Percentiles rank a stretch among this genome's conserved stretches.
Conservation (phyloP, 2,329 filamentous ascomycete genomes). For the Microsporum audouinii region DNA sequence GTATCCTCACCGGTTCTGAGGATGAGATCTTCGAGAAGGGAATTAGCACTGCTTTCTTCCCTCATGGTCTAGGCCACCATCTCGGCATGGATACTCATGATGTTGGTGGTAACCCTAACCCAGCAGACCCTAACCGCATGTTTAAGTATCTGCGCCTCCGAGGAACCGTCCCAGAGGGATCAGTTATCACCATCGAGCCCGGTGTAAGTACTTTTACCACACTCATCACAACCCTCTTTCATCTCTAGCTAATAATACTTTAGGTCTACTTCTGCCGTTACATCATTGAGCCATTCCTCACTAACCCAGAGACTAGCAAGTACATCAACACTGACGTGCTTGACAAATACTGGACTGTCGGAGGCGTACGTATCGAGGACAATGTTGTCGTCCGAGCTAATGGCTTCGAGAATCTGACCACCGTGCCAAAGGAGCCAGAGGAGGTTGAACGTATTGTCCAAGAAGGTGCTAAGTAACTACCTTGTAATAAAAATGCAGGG, state of each 20-base stretch:
- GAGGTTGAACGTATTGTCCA: conserved; percentile 46
- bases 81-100: conserved; percentile 90
- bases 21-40: conserved; percentile 63
- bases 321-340: conserved; percentile 67
- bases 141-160: conserved; percentile 79
- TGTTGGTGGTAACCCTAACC: conserved; percentile 61
- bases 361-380: conserved; percentile 88
- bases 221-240: neutral
- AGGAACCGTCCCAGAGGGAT: conserved; percentile 60
- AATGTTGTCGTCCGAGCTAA: conserved; percentile 68
- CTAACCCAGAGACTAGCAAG: conserved; percentile 57
- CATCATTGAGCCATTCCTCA: conserved; percentile 70
- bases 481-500: neutral
- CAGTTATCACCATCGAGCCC: conserved; percentile 89
- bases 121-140: conserved; percentile 66
- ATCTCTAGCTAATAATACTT: neutral
- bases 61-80: conserved; percentile 83
- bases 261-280: conserved; percentile 83
- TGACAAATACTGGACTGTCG: conserved; percentile 73
- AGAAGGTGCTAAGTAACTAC: conserved; percentile 1
- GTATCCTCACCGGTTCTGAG: conserved; percentile 55
- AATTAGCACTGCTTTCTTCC: conserved; percentile 83
- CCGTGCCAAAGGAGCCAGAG: conserved; percentile 59
- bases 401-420: conserved; percentile 74
- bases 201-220: conserved; percentile 47